Base-by-base conservation (phyloP, 202 grass and related monocot genomes). In the Bolboschoenoplectus hybrid region DNA sequence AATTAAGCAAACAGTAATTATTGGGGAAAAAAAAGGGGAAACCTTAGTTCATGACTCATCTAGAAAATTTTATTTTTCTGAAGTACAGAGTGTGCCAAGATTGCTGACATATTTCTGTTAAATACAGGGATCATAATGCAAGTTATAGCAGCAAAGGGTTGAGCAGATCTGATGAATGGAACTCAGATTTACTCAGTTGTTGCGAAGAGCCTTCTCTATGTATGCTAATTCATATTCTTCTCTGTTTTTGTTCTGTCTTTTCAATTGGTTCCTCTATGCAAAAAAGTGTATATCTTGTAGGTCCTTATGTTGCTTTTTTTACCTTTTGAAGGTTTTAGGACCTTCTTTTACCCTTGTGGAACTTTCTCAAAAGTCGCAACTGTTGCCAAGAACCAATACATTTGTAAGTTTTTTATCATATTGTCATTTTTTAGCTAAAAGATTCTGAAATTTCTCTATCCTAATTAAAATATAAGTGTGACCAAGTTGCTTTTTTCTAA, bases 151-250 rank as follows among this genome's bases (percentile, higher is more conserved):
- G 50, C 32, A 86, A 83, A 88, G 90, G 85, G 80, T 92, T 88
- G 26, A 49, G 82, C 41, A 76, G 81, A 26, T 88, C 87, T 68
- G 87, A 89, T 39, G 88, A 97, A 74, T 97, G 94, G 93, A 88
- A 96, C 92, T 70, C 97, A 78, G 97, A 98, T 89, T 94, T 98
- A 88, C 93, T 98, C 71, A 90, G 87, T 65, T 98, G 97, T 75
- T 96, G 96, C 92, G 88, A 93, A 85, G 97, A 96, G 81, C 93
- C 97, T 81, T 82, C 87, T 89, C 89, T 98, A 83, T 98, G 97
- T 98, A 98, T 85, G 97, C 64, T 7, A 73, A 86, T 69, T 74
- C 26, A 90, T 45, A 51, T 68, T 35, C 2, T 65, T 88, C 36
- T 12, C 19, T 63, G 45, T 60, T 64, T 52, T 73, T 63, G 26